Evolutionary conservation across 495 filamentous ascomycete genomes (phyloP), one percentile per base, ranked within the genome.

Genomic region (Hyphodiscus hymeniophilus): DNA sequence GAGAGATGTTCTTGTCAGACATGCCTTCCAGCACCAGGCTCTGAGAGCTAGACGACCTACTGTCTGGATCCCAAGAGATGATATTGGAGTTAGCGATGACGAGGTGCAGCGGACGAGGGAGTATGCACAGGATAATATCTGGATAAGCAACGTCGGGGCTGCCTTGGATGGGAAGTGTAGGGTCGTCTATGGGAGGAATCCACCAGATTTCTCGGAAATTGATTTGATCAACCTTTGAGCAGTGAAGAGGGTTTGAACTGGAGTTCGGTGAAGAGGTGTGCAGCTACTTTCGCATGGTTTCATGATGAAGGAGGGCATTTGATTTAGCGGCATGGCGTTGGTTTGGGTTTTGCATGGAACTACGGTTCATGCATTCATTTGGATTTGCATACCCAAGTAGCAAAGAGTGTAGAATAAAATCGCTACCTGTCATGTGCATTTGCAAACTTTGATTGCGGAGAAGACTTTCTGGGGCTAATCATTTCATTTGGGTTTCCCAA

Each of bases 51-150:
- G 86, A 44, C 72, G 89, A 24, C 92, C 92, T 0, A 85, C 86
- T 10, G 79, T 97, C 38, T 97, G 92, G 92, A 90, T 98, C 38
- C 92, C 92, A 7, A 76, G 88, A 31, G 92, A 98, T 60, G 85
- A 92, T 55, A 60, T 97, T 3, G 92, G 92, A 1, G 77, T 98
- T 26, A 86, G 83, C 48, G 89, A 95, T 58, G 94, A 98, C 55
- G 92, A 97, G 64, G 78, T 98, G 16, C 73, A 67, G 58, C 69
- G 87, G 36, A 95, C 89, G 13, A 72, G 80, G 49, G 74, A 76
- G 51, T 87, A 87, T 58, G 88, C 80, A 52, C 75, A 82, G 56
- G 51, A 39, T 18, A 79, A 88, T 58, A 82, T 98, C 45, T 96
- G 91, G 87, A 86, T 96, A 59, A 90, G 83, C 57, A 98, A 96